These are phyloP conservation scores for Polymyxa betae DNA, from an alignment of 208 protist species.

Conservation along the genomic window DNA sequence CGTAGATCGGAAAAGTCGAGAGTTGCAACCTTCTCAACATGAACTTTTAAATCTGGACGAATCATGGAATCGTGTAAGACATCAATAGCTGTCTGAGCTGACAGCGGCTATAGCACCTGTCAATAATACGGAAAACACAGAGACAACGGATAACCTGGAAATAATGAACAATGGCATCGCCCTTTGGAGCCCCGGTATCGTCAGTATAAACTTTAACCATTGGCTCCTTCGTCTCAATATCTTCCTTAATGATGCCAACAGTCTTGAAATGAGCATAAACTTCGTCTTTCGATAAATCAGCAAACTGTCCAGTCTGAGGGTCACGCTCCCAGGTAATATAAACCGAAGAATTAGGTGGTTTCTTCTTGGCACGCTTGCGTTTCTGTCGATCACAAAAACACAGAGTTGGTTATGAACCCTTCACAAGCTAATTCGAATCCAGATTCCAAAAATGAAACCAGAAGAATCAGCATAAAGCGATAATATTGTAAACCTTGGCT, in stretches of 20 bases:
- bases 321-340: conserved; percentile 35
- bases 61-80: conserved; percentile 26
- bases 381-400: not conserved
- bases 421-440: not conserved
- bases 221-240: conserved; percentile 26
- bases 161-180: conserved; percentile 31
- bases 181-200: not conserved
- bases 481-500: not conserved
- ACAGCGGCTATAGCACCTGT: conserved; percentile 26
- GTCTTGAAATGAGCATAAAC: conserved; percentile 41
- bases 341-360: conserved; percentile 23
- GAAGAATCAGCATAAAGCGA: not conserved
- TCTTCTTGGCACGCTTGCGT: conserved; percentile 38
- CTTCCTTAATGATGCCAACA: conserved; percentile 17
- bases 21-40: conserved; percentile 22
- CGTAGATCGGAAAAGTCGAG: not conserved
- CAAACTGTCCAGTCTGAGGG: not conserved
- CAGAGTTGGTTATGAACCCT: not conserved
- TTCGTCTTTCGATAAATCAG: conserved; percentile 24
- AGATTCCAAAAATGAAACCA: not conserved
- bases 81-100: conserved; percentile 28
- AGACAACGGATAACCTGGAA: conserved; percentile 8
- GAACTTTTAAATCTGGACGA: not conserved
- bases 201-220: conserved; percentile 45
- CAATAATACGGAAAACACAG: not conserved